Conservation (phyloP, 768 basidiomycete genomes). For the Termitomyces sp. region DNA sequence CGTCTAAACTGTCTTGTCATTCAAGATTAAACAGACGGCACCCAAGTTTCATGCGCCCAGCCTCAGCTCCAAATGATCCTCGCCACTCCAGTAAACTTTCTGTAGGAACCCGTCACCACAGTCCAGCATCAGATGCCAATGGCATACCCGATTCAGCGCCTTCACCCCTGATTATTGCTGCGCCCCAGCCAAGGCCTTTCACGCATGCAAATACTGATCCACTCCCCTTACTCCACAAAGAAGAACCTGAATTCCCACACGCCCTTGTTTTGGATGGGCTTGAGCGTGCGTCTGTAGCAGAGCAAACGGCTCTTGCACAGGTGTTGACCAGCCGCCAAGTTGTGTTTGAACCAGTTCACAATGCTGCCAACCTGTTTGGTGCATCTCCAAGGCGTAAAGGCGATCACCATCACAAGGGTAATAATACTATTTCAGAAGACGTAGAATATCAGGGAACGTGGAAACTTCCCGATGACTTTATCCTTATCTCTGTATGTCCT, state of each 20-base stretch:
- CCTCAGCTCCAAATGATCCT: constrained; percentile 32
- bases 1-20: constrained; percentile 5
- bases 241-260: constrained; percentile 38
- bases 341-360: constrained; percentile 31
- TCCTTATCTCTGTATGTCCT: constrained; percentile 71
- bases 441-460: constrained; percentile 38
- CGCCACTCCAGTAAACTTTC: constrained; percentile 4
- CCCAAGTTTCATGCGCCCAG: constrained; percentile 25
- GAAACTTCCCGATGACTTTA: constrained; percentile 64
- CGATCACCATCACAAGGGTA: neutral
- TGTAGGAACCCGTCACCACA: neutral
- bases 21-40: constrained; percentile 9
- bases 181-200: constrained; percentile 17
- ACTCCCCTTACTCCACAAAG: constrained; percentile 14
- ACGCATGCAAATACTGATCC: constrained; percentile 34
- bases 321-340: constrained; percentile 52
- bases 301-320: constrained; percentile 54
- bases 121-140: constrained; percentile 6
- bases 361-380: constrained; percentile 12
- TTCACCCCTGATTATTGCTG: constrained; percentile 7
- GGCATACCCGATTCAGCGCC: neutral
- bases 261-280: constrained; percentile 69
- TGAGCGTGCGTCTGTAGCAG: constrained; percentile 51
- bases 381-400: neutral
- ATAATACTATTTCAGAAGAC: constrained; percentile 19